Conservation (phyloP, 768 basidiomycete genomes). For the Termitomyces sp. region DNA sequence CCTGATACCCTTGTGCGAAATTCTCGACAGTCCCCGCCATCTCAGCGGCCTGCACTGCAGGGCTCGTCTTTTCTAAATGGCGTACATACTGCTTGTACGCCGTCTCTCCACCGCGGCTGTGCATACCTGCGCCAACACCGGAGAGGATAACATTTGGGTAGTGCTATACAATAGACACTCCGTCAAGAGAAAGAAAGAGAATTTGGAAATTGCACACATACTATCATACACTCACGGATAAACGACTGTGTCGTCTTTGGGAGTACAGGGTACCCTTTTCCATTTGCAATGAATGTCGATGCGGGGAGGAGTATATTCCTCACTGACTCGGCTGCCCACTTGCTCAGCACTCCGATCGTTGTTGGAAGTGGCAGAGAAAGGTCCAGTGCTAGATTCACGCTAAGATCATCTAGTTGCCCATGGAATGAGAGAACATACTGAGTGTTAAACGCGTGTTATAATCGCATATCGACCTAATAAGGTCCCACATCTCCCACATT, state of each 20-base stretch:
- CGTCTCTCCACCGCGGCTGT: constrained; percentile 74
- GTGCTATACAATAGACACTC: constrained; percentile 49
- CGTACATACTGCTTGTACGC: constrained; percentile 90
- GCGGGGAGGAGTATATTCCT: constrained; percentile 85
- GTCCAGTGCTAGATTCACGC: constrained; percentile 68
- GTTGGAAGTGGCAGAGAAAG: constrained; percentile 85
- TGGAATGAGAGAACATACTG: constrained; percentile 40
- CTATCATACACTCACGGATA: constrained; percentile 86
- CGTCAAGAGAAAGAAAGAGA: not conserved
- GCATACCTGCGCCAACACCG: constrained; percentile 59
- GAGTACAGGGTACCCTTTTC: constrained; percentile 95
- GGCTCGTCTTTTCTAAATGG: constrained; percentile 78
- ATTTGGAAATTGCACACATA: constrained; percentile 29
- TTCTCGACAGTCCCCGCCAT: constrained; percentile 79
- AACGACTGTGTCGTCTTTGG: constrained; percentile 92
- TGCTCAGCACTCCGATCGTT: constrained; percentile 66
- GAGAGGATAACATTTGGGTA: constrained; percentile 83
- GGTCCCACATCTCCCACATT: constrained; percentile 99
- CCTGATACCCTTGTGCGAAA: constrained; percentile 91
- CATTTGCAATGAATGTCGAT: constrained; percentile 90
- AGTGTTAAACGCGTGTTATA: constrained; percentile 73
- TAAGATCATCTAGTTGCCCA: constrained; percentile 5
- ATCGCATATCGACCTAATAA: constrained; percentile 85
- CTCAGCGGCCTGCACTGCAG: constrained; percentile 57
- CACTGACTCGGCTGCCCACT: constrained; percentile 96